Evolutionary conservation across 129 eudicot genomes (phyloP).

Genomic region (Arctium minus): DNA sequence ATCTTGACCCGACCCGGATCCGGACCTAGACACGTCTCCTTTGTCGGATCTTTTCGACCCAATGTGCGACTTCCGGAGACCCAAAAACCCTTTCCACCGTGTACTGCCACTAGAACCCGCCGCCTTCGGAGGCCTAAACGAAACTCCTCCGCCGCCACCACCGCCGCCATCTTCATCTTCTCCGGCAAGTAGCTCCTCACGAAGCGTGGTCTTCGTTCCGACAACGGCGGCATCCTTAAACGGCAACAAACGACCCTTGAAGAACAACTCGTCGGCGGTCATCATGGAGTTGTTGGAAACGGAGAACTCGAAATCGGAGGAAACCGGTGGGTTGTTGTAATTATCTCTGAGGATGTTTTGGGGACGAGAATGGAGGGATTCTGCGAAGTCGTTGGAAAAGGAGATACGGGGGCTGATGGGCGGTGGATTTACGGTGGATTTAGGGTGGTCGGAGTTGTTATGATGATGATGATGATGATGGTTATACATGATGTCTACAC

Average conservation of each 20-base stretch:
- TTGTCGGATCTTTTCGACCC: slow-evolving; percentile 64
- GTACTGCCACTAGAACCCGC: slow-evolving; percentile 24
- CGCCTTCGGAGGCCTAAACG: slow-evolving; percentile 63
- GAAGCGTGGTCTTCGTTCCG: slow-evolving; percentile 42
- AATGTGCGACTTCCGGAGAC: slow-evolving; percentile 65
- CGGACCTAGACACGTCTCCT: slow-evolving; percentile 22
- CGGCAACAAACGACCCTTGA: slow-evolving; percentile 68
- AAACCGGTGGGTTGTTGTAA: slow-evolving; percentile 41
- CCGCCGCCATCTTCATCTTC: slow-evolving; percentile 41
- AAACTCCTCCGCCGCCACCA: not conserved
- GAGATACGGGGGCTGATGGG: slow-evolving; percentile 79
- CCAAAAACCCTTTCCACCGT: slow-evolving; percentile 80
- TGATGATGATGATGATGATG: slow-evolving; percentile 3
- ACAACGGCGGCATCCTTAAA: slow-evolving; percentile 35
- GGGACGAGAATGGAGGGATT: slow-evolving; percentile 32
- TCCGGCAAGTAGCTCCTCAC: slow-evolving; percentile 72
- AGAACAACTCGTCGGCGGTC: slow-evolving; percentile 81
- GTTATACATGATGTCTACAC: not conserved
- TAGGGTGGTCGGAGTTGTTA: slow-evolving; percentile 39
- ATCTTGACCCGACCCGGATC: slow-evolving; percentile 16
- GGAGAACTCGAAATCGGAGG: slow-evolving; percentile 83
- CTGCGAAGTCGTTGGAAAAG: slow-evolving; percentile 81
- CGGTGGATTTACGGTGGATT: slow-evolving; percentile 27
- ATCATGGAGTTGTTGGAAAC: slow-evolving; percentile 58
- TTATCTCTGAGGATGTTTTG: slow-evolving; percentile 21